These are phyloP conservation scores for Camellia sinensis DNA, from an alignment of 148 eudicot species.

Conservation along the genomic window DNA sequence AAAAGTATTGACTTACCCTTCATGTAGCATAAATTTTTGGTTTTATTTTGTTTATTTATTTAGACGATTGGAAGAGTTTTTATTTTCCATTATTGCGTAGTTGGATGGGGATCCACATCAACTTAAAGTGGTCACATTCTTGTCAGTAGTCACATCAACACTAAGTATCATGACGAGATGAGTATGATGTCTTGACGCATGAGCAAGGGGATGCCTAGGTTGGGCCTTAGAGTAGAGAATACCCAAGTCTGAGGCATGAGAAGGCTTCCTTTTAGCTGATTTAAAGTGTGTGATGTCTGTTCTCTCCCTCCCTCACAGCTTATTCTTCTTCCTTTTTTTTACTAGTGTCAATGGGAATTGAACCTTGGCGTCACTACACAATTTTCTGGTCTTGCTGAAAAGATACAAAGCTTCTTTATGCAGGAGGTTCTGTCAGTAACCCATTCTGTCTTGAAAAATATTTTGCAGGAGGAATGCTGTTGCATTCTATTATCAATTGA, in stretches of 20 bases:
- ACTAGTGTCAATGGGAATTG: too few species aligned
- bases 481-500: background rate
- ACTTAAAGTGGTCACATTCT: background rate
- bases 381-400: conserved; percentile 91
- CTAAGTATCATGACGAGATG: background rate
- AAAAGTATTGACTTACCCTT: background rate
- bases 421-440: conserved; percentile 97
- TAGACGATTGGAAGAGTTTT: background rate
- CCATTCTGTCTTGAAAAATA: conserved; percentile 62
- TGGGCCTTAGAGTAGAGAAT: background rate
- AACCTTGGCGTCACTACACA: too few species aligned
- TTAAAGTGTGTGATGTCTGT: background rate
- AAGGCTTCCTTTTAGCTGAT: background rate
- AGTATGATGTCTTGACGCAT: background rate
- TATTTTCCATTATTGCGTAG: background rate
- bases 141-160: background rate
- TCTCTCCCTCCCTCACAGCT: background rate
- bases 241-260: background rate
- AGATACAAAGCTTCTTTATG: conserved; percentile 96
- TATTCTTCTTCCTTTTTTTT: background rate
- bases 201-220: background rate
- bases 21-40: background rate
- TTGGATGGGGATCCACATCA: background rate
- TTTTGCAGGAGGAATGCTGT: conserved; percentile 64
- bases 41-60: background rate